These are phyloP conservation scores for Fusarium tjaetaba DNA, from an alignment of 2,329 filamentous ascomycete species.

Conservation along the genomic window DNA sequence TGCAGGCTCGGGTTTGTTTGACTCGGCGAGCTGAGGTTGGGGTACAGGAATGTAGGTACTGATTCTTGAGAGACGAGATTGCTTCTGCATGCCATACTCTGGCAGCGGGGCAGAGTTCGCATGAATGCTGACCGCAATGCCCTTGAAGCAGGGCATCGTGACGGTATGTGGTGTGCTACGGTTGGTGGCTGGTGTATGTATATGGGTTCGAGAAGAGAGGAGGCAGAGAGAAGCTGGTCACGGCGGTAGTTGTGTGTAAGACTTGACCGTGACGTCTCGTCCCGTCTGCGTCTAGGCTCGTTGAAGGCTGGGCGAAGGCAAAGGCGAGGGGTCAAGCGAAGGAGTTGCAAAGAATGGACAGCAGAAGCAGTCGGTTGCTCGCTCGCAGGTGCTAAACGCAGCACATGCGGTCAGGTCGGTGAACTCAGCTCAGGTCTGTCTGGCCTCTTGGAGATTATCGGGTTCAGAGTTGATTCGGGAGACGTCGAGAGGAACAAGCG, in stretches of 20 bases:
- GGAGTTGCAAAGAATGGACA: slow-evolving; percentile 17
- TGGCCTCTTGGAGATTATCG: slow-evolving; percentile 30
- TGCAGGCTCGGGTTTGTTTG: slow-evolving; percentile 86
- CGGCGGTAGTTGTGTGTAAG: slow-evolving; percentile 17
- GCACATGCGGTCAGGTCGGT: slow-evolving; percentile 31
- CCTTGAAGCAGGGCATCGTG: slow-evolving; percentile 95
- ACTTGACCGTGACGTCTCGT: slow-evolving; percentile 18
- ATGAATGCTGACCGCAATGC: slow-evolving; percentile 98
- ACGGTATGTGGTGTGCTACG: slow-evolving; percentile 30
- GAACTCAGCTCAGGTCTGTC: slow-evolving; percentile 30
- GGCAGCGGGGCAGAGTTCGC: slow-evolving; percentile 80
- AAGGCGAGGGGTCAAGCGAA: background rate
- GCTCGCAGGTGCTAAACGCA: slow-evolving; percentile 25
- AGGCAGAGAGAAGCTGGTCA: slow-evolving; percentile 30
- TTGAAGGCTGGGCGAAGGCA: slow-evolving; percentile 10
- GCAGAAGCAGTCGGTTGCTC: slow-evolving; percentile 30
- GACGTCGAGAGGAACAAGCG: slow-evolving; percentile 39
- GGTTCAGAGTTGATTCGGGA: slow-evolving; percentile 36
- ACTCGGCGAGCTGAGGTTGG: slow-evolving; percentile 76
- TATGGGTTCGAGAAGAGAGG: slow-evolving; percentile 28
- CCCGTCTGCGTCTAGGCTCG: slow-evolving; percentile 15
- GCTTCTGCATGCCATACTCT: slow-evolving; percentile 94
- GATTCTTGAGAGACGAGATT: slow-evolving; percentile 90
- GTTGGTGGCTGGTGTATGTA: slow-evolving; percentile 16
- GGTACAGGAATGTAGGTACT: slow-evolving; percentile 98